Evolutionary conservation across 495 filamentous ascomycete genomes (phyloP).

Genomic region (Aspergillus coremiiformis): DNA sequence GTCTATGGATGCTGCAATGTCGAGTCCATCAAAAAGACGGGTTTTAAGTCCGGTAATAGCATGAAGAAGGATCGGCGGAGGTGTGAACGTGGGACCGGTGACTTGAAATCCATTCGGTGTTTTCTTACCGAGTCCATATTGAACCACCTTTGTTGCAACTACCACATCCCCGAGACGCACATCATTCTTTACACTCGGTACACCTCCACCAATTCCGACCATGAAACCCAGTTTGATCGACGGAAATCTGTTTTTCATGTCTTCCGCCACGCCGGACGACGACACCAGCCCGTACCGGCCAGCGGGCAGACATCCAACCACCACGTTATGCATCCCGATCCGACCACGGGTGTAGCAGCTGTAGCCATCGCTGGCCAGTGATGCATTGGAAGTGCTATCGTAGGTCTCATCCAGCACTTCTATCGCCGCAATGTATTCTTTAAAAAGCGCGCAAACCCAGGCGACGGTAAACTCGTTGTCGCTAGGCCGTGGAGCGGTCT

Average conservation of each 20-base stretch:
- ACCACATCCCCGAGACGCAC: slow-evolving; percentile 38
- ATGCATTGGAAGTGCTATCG: not conserved
- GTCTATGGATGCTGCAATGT: not conserved
- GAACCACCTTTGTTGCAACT: slow-evolving; percentile 15
- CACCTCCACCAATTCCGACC: slow-evolving; percentile 40
- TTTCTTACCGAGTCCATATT: not conserved
- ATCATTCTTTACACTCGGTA: slow-evolving; percentile 25
- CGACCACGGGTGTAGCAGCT: slow-evolving; percentile 23
- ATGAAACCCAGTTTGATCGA: slow-evolving; percentile 31
- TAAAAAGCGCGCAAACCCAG: slow-evolving; percentile 36
- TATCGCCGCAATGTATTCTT: slow-evolving; percentile 28
- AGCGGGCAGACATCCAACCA: slow-evolving; percentile 29
- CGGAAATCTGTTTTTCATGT: slow-evolving; percentile 14
- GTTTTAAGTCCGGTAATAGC: not conserved
- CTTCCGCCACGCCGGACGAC: slow-evolving; percentile 20
- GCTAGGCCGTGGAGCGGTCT: not conserved
- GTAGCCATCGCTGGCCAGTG: not conserved
- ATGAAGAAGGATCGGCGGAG: not conserved
- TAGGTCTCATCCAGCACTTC: slow-evolving; percentile 30
- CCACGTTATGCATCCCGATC: slow-evolving; percentile 33
- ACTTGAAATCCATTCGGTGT: not conserved
- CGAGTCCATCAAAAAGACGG: not conserved
- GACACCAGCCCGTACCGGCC: slow-evolving; percentile 14
- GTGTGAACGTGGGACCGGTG: not conserved
- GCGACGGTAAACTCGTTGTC: slow-evolving; percentile 21